Evolutionary conservation across 2,329 filamentous ascomycete species (phyloP), one percentile per base, ranked within the genome.

Genomic region (Cladosporium oxysporum): DNA sequence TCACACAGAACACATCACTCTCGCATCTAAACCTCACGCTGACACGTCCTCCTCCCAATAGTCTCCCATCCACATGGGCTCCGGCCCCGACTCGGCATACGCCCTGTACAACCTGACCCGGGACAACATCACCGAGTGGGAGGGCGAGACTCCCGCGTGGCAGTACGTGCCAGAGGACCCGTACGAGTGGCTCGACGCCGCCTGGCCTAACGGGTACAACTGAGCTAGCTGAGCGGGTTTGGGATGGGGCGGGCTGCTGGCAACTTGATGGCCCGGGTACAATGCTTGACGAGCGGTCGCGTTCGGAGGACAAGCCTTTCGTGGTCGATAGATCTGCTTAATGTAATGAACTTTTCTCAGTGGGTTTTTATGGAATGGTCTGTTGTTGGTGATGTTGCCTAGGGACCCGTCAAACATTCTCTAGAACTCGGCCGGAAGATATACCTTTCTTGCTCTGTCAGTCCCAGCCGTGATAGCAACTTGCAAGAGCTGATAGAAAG

Each of bases 61-160:
- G 55, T 58, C 55, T 41, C 55, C 55, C 29, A 58, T 58, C 23
- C 55, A 58, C 55, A 58, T 58, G 55, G 55, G 55, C 12, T 58
- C 55, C 31, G 55, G 55, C 8, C 55, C 55, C 0, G 55, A 58
- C 33, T 41, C 18, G 5, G 55, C 55, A 23, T 58, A 58, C 33
- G 55, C 55, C 33, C 55, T 58, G 33, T 58, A 58, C 55, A 41
- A 58, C 55, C n/a, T 58, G 21, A 58, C 55, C 55, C 55, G 55
- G 33, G 55, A 58, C 55, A 58, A 58, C 55, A 58, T 58, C 55
- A 31, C 35, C 29, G 55, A 58, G 16, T 58, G 55, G 55, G 33
- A 58, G 18, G 55, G 55, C 29, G 55, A 58, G 31, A 58, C 55
- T 23, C 55, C 55, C 18, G 55, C 33, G 33, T 58, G 55, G 55